These are phyloP conservation scores for Sungouiella thailandica DNA, from an alignment of 805 yeast genomes.

Conservation along the genomic window DNA sequence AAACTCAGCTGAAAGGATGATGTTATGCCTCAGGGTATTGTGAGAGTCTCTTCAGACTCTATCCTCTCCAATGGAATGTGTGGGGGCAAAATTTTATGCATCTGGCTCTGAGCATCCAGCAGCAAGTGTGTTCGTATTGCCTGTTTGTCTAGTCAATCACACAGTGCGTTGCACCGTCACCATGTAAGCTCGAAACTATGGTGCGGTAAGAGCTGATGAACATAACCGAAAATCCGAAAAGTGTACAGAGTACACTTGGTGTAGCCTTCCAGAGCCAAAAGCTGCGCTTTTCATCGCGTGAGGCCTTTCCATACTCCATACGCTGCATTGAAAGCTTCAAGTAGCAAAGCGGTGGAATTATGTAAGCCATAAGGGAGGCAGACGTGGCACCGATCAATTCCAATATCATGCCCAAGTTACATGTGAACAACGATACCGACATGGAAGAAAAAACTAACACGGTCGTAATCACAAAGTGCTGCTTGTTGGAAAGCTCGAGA, in stretches of 20 bases:
- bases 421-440: constrained; percentile 72
- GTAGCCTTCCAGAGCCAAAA: constrained; percentile 40
- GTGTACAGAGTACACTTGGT: constrained; percentile 56
- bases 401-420: constrained; percentile 83
- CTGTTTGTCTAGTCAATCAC: constrained; percentile 21
- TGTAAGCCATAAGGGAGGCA: constrained; percentile 89
- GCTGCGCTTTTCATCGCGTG: constrained; percentile 17
- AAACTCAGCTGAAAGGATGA: too few species aligned
- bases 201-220: constrained; percentile 76
- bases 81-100: too few species aligned
- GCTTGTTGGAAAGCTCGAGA: constrained; percentile 38
- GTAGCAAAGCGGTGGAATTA: constrained; percentile 82
- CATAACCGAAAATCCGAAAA: constrained; percentile 76
- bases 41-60: too few species aligned
- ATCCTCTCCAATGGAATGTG: too few species aligned
- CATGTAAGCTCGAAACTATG: constrained; percentile 39
- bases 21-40: too few species aligned
- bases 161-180: constrained; percentile 45
- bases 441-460: constrained; percentile 62
- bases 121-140: constrained; percentile 14
- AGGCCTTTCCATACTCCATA: constrained; percentile 26
- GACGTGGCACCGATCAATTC: constrained; percentile 92
- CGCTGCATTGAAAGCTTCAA: constrained; percentile 53
- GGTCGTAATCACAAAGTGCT: constrained; percentile 64
- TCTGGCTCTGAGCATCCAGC: too few species aligned